phyloP scores from a whole-genome alignment of 192 early-diverging fungal species.

The Thamnidium elegans region DNA sequence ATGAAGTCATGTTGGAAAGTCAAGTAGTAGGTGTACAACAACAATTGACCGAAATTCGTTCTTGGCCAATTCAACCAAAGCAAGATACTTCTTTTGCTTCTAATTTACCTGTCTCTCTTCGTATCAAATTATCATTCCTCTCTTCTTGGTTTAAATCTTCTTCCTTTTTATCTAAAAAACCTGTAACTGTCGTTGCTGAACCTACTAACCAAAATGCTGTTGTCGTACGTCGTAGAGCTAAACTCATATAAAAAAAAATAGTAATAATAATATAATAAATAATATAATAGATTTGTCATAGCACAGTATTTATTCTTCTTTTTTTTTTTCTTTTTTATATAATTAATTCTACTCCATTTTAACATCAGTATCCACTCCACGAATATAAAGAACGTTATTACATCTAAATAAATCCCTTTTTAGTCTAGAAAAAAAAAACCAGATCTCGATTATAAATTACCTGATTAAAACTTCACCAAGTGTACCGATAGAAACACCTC shows the following conservation, averaged over 20 bases:
- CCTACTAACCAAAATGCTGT: constrained; percentile 1
- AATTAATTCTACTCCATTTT: constrained; percentile 12
- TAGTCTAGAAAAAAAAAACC: no score
- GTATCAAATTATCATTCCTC: constrained; percentile 17
- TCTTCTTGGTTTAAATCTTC: constrained; percentile 14
- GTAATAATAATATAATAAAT: constrained; percentile 1
- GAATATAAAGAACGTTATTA: constrained; percentile 82
- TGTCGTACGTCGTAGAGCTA: constrained; percentile 3
- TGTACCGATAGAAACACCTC: constrained; percentile 84
- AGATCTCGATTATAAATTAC: constrained; percentile 24
- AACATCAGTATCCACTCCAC: constrained; percentile 60
- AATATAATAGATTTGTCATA: neutral
- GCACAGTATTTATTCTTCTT: neutral
- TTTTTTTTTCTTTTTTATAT: constrained; percentile 9
- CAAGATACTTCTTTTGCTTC: neutral
- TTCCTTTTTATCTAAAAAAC: neutral
- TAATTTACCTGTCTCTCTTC: constrained; percentile 21
- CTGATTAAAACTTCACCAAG: constrained; percentile 92
- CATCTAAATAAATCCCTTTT: constrained; percentile 51
- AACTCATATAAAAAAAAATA: neutral
- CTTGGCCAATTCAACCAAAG: constrained; percentile 24
- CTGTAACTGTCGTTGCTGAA: neutral
- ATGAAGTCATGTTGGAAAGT: constrained; percentile 40
- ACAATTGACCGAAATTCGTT: constrained; percentile 21
- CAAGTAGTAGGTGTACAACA: constrained; percentile 30